Conservation (phyloP, 73 alveolate species). For the Stentor coeruleus region DNA sequence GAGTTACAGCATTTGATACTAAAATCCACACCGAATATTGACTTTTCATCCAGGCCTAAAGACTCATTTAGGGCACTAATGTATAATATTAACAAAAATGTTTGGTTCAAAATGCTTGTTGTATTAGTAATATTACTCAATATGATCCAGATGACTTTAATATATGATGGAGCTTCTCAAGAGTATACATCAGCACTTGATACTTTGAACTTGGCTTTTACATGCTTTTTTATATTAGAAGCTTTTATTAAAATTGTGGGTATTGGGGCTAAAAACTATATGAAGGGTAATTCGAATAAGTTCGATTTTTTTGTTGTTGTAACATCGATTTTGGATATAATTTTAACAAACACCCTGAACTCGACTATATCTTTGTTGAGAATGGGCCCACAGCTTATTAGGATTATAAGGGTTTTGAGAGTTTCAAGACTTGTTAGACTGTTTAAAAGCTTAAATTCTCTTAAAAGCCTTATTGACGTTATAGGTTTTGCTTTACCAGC, state of each 20-base stretch:
- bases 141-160: constrained; percentile 80
- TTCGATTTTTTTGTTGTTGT: constrained; percentile 94
- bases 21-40: constrained; percentile 57
- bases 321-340: constrained; percentile 78
- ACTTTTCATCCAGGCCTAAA: constrained; percentile 29
- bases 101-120: constrained; percentile 67
- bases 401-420: constrained; percentile 89
- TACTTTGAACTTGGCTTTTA: constrained; percentile 67
- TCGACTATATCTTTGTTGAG: constrained; percentile 49
- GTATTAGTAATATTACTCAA: constrained; percentile 44
- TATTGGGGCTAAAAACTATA: constrained; percentile 73
- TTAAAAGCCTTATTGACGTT: constrained; percentile 68
- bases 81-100: constrained; percentile 67
- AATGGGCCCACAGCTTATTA: constrained; percentile 82
- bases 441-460: constrained; percentile 76
- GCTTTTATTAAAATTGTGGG: constrained; percentile 76
- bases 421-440: constrained; percentile 79
- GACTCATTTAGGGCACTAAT: constrained; percentile 75
- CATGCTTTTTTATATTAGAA: constrained; percentile 77
- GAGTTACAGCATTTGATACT: constrained; percentile 46
- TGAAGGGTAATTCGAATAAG: constrained; percentile 82
- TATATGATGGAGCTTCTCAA: constrained; percentile 56
- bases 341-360: constrained; percentile 63
- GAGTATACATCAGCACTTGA: constrained; percentile 39
- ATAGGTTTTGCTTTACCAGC: constrained; percentile 82